Evolutionary conservation across 169 alveolate genomes (phyloP).

Genomic region (Amoebophrya sp.): DNA sequence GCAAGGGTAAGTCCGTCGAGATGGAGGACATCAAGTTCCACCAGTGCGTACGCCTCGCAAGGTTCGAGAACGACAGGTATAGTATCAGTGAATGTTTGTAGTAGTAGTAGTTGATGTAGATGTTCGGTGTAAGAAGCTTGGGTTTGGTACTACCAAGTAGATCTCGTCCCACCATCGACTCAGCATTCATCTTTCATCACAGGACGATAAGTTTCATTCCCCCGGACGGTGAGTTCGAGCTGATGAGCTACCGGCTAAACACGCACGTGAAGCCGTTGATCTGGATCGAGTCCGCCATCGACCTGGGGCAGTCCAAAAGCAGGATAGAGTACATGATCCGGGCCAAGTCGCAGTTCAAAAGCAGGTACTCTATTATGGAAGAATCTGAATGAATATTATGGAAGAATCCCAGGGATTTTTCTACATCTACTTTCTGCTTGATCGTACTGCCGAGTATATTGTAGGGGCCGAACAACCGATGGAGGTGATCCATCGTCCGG

Average conservation of each 20-base stretch:
- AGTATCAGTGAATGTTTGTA: no score
- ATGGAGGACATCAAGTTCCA: slow-evolving; percentile 98
- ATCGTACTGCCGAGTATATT: no score
- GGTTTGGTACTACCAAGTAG: no score
- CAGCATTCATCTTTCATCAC: neutral
- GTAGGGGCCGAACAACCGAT: no score
- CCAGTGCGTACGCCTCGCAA: slow-evolving; percentile 70
- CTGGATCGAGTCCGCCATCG: slow-evolving; percentile 84
- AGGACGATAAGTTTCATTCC: slow-evolving; percentile 93
- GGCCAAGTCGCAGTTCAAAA: slow-evolving; percentile 46
- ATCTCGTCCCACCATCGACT: no score
- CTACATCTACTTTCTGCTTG: no score
- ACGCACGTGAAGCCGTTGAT: slow-evolving; percentile 86
- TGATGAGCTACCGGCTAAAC: slow-evolving; percentile 93
- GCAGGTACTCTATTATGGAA: slow-evolving; percentile 11
- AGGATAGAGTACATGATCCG: slow-evolving; percentile 77
- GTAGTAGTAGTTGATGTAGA: no score
- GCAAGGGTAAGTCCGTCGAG: slow-evolving; percentile 77
- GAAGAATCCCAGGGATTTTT: no score
- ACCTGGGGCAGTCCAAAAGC: slow-evolving; percentile 63
- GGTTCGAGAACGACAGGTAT: slow-evolving; percentile 78
- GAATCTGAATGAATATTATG: no score
- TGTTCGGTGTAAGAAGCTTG: no score
- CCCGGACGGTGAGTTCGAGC: slow-evolving; percentile 98
- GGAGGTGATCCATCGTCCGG: no score